Percentiles rank a stretch among this genome's conserved stretches.
phyloP scores from a whole-genome alignment of 2,329 filamentous ascomycete species.

The Eurotiales sp. region DNA sequence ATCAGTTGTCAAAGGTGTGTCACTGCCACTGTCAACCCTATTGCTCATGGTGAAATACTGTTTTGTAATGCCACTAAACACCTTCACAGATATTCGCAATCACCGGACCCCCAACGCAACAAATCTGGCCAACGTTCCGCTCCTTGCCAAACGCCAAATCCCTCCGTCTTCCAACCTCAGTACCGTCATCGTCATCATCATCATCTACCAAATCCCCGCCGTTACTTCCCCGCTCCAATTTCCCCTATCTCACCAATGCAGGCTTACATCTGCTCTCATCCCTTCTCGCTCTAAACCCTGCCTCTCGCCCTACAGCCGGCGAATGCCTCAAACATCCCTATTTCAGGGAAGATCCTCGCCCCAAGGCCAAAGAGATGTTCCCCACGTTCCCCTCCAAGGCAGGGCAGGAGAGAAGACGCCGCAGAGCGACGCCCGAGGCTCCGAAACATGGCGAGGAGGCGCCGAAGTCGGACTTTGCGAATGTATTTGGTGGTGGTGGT shows the following conservation, averaged over 20 bases:
- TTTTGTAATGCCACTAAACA: too few relatives aligned
- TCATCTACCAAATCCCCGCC: constrained; percentile 31
- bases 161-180: constrained; percentile 60
- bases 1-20: constrained; percentile 67
- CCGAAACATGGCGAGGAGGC: constrained; percentile 72
- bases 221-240: constrained; percentile 66
- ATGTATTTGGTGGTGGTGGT: constrained; percentile 66
- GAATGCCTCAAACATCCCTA: constrained; percentile 77
- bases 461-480: constrained; percentile 62
- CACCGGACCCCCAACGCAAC: constrained; percentile 78
- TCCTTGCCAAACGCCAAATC: constrained; percentile 81
- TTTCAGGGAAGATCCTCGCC: constrained; percentile 83
- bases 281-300: constrained; percentile 73
- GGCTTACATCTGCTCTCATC: constrained; percentile 66
- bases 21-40: too few relatives aligned
- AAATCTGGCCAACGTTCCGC: constrained; percentile 81
- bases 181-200: constrained; percentile 30
- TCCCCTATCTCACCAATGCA: constrained; percentile 74
- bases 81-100: constrained; percentile 77
- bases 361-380: constrained; percentile 88
- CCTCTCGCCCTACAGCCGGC: constrained; percentile 63
- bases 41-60: too few relatives aligned
- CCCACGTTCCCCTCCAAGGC: constrained; percentile 96
- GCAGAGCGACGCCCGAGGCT: constrained; percentile 73
- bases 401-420: constrained; percentile 76